Evolutionary conservation across 805 yeast genomes (phyloP).

Genomic region (Wickerhamiella kazuoi): DNA sequence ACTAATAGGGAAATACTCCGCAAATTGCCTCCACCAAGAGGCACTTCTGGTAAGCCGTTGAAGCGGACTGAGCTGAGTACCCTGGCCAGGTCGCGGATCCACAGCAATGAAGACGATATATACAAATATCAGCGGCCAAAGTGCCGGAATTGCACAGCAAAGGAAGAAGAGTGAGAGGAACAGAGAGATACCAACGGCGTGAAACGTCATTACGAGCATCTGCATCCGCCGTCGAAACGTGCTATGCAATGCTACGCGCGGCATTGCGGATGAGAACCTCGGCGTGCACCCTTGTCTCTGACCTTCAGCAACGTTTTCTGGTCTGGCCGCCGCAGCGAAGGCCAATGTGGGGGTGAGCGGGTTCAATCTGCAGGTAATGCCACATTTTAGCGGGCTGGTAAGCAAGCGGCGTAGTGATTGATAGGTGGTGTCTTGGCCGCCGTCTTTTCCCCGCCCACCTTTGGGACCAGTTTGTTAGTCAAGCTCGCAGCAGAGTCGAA

Average conservation of each 20-base stretch:
- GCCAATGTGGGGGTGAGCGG: too few relatives aligned
- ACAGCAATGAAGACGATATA: constrained; percentile 39
- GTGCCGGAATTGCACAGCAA: constrained; percentile 36
- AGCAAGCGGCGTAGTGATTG: too few relatives aligned
- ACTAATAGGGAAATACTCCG: constrained; percentile 61
- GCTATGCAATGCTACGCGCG: constrained; percentile 2
- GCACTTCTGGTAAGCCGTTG: constrained; percentile 40
- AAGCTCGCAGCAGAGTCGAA: too few relatives aligned
- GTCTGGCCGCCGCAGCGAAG: too few relatives aligned
- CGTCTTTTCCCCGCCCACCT: too few relatives aligned
- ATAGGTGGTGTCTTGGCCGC: too few relatives aligned
- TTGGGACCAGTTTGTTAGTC: too few relatives aligned
- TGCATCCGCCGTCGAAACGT: constrained; percentile 34
- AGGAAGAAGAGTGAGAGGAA: constrained; percentile 30
- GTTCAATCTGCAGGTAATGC: too few relatives aligned
- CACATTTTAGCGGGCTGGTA: too few relatives aligned
- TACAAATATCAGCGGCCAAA: constrained; percentile 52
- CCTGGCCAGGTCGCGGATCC: constrained; percentile 60
- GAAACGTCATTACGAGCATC: constrained; percentile 55
- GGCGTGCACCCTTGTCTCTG: too few relatives aligned
- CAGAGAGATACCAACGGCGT: constrained; percentile 49
- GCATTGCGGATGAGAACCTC: constrained; percentile 2
- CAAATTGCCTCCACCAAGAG: constrained; percentile 51
- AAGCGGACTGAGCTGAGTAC: constrained; percentile 41
- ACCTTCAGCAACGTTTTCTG: too few relatives aligned